Conservation (phyloP, 2,329 filamentous ascomycete genomes). For the Diplodia seriata region DNA sequence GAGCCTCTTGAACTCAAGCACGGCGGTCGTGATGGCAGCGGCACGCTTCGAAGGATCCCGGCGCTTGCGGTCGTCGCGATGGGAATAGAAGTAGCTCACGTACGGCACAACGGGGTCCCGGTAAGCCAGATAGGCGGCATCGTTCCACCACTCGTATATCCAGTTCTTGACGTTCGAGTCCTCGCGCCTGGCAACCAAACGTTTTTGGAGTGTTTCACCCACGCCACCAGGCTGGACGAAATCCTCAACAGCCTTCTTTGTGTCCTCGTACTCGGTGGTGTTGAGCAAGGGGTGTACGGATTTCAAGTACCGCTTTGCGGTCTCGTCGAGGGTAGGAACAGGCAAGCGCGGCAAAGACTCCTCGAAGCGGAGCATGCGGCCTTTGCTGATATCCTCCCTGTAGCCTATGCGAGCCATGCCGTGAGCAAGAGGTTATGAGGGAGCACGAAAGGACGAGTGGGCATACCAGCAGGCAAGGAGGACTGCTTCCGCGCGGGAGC, state of each 20-base stretch:
- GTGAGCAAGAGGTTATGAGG: constrained; percentile 29
- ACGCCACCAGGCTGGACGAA: constrained; percentile 88
- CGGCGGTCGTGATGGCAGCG: constrained; percentile 84
- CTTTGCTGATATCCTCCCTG: constrained; percentile 79
- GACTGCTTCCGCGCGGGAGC: constrained; percentile 50
- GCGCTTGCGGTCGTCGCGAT: constrained; percentile 88
- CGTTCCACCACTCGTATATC: constrained; percentile 98
- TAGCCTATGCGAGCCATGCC: constrained; percentile 63
- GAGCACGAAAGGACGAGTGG: constrained; percentile 35
- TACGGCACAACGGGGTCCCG: constrained; percentile 96
- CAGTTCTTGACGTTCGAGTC: constrained; percentile 88
- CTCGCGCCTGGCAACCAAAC: constrained; percentile 78
- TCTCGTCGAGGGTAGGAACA: constrained; percentile 83
- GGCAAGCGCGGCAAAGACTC: constrained; percentile 82
- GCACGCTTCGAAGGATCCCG: constrained; percentile 91
- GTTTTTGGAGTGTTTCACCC: constrained; percentile 85
- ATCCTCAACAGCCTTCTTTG: constrained; percentile 82
- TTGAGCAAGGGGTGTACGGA: constrained; percentile 77
- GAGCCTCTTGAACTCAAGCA: constrained; percentile 91
- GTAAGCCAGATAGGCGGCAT: constrained; percentile 89
- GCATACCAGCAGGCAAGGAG: constrained; percentile 55
- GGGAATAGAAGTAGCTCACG: constrained; percentile 99
- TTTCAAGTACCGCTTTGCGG: constrained; percentile 79
- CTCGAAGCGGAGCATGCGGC: constrained; percentile 82
- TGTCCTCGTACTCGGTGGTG: constrained; percentile 70